Conservation (phyloP, 495 filamentous ascomycete species). For the Hyaloscypha finlandica region DNA sequence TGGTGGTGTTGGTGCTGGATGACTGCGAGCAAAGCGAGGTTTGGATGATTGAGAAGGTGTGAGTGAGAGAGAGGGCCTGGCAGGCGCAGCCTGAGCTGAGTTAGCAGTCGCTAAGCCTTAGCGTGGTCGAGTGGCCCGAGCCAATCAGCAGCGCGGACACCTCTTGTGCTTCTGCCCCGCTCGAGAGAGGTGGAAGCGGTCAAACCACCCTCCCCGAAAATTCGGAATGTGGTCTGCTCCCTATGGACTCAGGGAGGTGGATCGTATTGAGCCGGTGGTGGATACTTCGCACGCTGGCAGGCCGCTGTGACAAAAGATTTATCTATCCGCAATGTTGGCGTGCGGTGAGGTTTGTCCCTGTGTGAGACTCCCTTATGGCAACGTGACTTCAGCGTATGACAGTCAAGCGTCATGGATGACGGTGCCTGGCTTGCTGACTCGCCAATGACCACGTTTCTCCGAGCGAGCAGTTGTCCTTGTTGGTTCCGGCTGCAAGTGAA, state of each 20-base stretch:
- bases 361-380: background rate
- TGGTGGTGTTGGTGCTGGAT: background rate
- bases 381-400: slow-evolving; percentile 2
- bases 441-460: background rate
- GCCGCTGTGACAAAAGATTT: background rate
- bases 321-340: background rate
- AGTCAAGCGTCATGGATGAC: background rate
- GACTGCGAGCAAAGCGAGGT: slow-evolving; percentile 1
- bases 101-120: background rate
- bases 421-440: background rate
- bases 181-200: background rate
- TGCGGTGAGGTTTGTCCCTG: background rate
- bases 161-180: background rate
- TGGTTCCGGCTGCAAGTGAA: background rate
- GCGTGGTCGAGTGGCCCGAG: background rate
- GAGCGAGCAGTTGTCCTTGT: background rate
- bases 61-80: slow-evolving; percentile 8
- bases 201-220: background rate
- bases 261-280: background rate
- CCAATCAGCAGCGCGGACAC: background rate
- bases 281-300: background rate
- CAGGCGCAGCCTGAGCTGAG: background rate
- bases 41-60: slow-evolving; percentile 5
- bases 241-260: background rate
- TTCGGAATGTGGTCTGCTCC: background rate